Conservation (phyloP, 2,329 filamentous ascomycete species). For the Epichloe brachyelytri region DNA sequence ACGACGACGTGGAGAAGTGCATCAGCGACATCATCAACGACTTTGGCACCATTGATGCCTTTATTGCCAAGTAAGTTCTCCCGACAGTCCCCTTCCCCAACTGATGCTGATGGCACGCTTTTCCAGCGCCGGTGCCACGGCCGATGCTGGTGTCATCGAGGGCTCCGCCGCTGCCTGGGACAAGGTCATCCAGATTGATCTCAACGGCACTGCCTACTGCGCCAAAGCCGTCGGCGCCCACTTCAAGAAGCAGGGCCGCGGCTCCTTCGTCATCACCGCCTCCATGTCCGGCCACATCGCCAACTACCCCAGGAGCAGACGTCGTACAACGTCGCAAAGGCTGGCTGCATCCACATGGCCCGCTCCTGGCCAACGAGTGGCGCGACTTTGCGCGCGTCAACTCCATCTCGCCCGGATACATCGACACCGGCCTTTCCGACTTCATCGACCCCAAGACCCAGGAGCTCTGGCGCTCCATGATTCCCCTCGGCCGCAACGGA, state of each 20-base stretch:
- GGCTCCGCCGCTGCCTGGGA: slow-evolving; percentile 54
- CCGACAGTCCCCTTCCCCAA: slow-evolving; percentile 28
- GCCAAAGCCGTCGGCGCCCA: slow-evolving; percentile 50
- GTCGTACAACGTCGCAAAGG: slow-evolving; percentile 53
- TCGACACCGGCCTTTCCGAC: slow-evolving; percentile 53
- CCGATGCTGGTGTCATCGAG: slow-evolving; percentile 55
- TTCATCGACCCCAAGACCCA: slow-evolving; percentile 56
- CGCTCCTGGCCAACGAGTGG: slow-evolving; percentile 50
- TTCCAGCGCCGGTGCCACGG: slow-evolving; percentile 49
- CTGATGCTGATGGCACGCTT: not conserved
- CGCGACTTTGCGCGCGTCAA: slow-evolving; percentile 54
- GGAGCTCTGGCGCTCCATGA: slow-evolving; percentile 61
- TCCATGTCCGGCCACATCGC: slow-evolving; percentile 60
- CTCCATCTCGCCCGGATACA: slow-evolving; percentile 54
- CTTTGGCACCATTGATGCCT: slow-evolving; percentile 62
- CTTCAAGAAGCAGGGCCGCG: slow-evolving; percentile 50
- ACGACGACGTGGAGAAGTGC: slow-evolving; percentile 36
- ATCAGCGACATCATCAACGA: slow-evolving; percentile 54
- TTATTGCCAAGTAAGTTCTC: slow-evolving; percentile 56
- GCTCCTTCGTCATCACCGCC: slow-evolving; percentile 56
- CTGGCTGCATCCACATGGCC: slow-evolving; percentile 37
- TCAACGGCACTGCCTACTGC: slow-evolving; percentile 57
- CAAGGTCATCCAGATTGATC: slow-evolving; percentile 47
- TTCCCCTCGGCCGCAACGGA: slow-evolving; percentile 59
- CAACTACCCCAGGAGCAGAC: slow-evolving; percentile 56